Percentiles rank a stretch among this genome's conserved stretches.
phyloP scores from a whole-genome alignment of 2,329 filamentous ascomycete species.

The Fusarium nematophilum region DNA sequence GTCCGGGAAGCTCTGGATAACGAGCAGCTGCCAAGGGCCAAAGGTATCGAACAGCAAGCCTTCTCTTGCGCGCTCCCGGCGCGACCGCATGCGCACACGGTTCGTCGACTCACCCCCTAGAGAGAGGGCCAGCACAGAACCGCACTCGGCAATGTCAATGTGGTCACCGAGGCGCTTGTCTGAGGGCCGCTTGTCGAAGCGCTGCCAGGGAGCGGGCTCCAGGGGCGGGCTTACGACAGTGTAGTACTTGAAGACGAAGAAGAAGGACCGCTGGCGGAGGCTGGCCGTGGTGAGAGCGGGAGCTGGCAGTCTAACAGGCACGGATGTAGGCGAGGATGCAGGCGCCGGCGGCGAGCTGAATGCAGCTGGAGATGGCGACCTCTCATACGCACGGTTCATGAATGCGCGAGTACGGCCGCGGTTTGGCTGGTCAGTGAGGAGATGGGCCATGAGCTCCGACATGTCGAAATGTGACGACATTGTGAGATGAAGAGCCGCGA shows the following conservation, averaged over 20 bases:
- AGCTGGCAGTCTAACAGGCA: slow-evolving; percentile 9
- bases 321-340: slow-evolving; percentile 24
- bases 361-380: slow-evolving; percentile 23
- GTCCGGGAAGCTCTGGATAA: slow-evolving; percentile 69
- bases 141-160: slow-evolving; percentile 69
- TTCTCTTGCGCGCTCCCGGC: slow-evolving; percentile 60
- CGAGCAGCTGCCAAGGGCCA: slow-evolving; percentile 69
- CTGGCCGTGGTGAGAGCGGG: slow-evolving; percentile 52
- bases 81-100: slow-evolving; percentile 60
- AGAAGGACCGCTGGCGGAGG: slow-evolving; percentile 66
- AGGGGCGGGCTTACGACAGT: slow-evolving; percentile 68
- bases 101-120: slow-evolving; percentile 63
- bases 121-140: slow-evolving; percentile 68
- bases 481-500: slow-evolving; percentile 69
- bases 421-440: slow-evolving; percentile 61
- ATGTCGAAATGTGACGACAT: slow-evolving; percentile 70
- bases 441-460: slow-evolving; percentile 67
- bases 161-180: slow-evolving; percentile 58
- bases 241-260: slow-evolving; percentile 75
- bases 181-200: slow-evolving; percentile 59
- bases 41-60: slow-evolving; percentile 69
- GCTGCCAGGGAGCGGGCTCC: slow-evolving; percentile 69
- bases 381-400: slow-evolving; percentile 62
- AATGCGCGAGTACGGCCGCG: slow-evolving; percentile 58
- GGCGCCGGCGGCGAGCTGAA: slow-evolving; percentile 24